Conservation (phyloP, 257 asterid genomes). For the Solanum peruvianum region DNA sequence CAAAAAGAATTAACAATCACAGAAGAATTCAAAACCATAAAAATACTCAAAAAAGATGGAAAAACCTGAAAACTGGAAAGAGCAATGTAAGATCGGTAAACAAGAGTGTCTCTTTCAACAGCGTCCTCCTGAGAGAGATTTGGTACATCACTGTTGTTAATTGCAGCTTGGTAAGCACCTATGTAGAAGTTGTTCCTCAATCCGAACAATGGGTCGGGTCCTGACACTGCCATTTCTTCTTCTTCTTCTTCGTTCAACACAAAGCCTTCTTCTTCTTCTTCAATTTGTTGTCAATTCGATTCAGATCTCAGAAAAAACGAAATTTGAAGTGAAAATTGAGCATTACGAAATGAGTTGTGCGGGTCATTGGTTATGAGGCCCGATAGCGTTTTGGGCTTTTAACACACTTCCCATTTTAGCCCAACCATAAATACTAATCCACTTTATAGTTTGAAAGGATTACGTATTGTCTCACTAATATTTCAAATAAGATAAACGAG, state of each 20-base stretch:
- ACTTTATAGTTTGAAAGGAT: too few relatives aligned
- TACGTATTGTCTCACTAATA: too few relatives aligned
- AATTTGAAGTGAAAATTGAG: neutral
- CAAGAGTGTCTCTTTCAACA: slow-evolving; percentile 72
- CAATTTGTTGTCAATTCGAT: neutral
- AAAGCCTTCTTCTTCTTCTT: neutral
- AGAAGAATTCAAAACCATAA: neutral
- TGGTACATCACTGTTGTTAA: slow-evolving; percentile 86
- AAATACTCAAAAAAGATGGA: neutral
- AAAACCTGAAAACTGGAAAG: slow-evolving; percentile 76
- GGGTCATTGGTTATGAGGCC: neutral
- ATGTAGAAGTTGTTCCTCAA: slow-evolving; percentile 79
- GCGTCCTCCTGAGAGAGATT: slow-evolving; percentile 71
- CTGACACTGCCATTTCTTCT: slow-evolving; percentile 37
- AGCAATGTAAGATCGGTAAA: slow-evolving; percentile 84
- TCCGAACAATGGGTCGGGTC: slow-evolving; percentile 84
- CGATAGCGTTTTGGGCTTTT: neutral
- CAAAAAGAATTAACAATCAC: neutral
- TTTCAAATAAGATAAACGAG: too few relatives aligned
- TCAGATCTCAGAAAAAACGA: neutral
- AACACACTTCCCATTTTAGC: neutral
- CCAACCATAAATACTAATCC: too few relatives aligned
- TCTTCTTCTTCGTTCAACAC: neutral
- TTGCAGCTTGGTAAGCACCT: slow-evolving; percentile 96
- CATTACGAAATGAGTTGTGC: neutral